Evolutionary conservation across 2,329 filamentous ascomycete species (phyloP).

Genomic region (Fusarium heterosporum): DNA sequence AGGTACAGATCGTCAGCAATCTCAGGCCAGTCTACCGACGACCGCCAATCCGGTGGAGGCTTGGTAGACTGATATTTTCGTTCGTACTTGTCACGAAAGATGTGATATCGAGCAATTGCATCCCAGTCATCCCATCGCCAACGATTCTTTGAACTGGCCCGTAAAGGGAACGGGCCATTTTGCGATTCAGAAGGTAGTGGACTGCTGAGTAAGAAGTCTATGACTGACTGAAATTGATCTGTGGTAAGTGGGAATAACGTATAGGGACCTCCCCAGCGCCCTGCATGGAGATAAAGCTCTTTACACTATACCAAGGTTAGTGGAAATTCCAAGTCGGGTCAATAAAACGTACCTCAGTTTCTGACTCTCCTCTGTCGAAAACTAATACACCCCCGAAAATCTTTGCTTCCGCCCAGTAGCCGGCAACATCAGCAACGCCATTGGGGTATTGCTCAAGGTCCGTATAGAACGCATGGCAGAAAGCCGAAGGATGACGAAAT

Average conservation of each 20-base stretch:
- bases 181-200: not conserved
- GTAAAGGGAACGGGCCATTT: conserved; percentile 1
- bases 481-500: not conserved
- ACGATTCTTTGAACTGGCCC: not conserved
- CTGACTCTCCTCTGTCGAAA: conserved; percentile 19
- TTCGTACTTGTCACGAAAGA: conserved; percentile 29
- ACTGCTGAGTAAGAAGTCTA: conserved; percentile 6
- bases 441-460: conserved; percentile 8
- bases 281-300: not conserved
- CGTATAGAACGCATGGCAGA: not conserved
- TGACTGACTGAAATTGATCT: conserved; percentile 13
- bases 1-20: not conserved
- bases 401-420: conserved; percentile 32
- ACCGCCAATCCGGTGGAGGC: not conserved
- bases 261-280: not conserved
- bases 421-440: conserved; percentile 8
- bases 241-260: conserved; percentile 22
- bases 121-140: conserved; percentile 23
- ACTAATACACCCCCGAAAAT: conserved; percentile 29
- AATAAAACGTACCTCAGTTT: conserved; percentile 14
- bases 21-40: conserved; percentile 20
- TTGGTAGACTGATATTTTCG: not conserved
- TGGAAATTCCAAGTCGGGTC: no score
- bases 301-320: not conserved
- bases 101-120: conserved; percentile 8